Evolutionary conservation across 2,329 filamentous ascomycete genomes (phyloP), one percentile per base, ranked within the genome.

Genomic region (Verticillium isaacii): DNA sequence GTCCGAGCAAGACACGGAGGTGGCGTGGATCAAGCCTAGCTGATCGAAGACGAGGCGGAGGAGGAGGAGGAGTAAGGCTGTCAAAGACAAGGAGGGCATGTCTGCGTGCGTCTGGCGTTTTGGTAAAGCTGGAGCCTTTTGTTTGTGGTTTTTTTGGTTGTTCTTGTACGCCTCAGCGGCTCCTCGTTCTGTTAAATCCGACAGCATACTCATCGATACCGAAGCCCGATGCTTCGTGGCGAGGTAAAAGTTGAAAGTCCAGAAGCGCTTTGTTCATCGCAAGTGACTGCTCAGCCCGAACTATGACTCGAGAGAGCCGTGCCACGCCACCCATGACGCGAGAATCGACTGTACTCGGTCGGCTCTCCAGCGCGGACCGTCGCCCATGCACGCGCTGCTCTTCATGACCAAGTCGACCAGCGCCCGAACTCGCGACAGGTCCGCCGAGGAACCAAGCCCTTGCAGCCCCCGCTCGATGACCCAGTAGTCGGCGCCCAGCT

Each of bases 21-120:
- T 59, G 7, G 61, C 61, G 29, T 63, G 61, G 61, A 17, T 63
- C 2, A 25, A 11, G n/a, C 45, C 45, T 8, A 50, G 12, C n/a
- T 50, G n/a, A 41, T 15, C 5, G 29, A 19, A 11, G 45, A 11
- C 8, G 41, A 23, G 1, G n/a, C 25, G 25, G 5, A 25, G 25
- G 3, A 25, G 25, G 3, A 29, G 29, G 29, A 6, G 5, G 29
- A 29, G 29, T 3, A 29, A 29, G 29, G 29, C 29, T 29, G 29
- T 29, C 29, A 45, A n/a, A 45, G 17, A n/a, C 14, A 8, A n/a
- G 39, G 39, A n/a, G 39, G 15, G 39, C 17, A n/a, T 9, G 39
- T 45, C 29, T 29, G 29, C 29, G 29, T 29, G 4, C 29, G 29
- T 29, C n/a, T 25, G 45, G 45, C 45, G 45, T 50, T 50, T 23